Evolutionary conservation across 306 rosid genomes (phyloP), one percentile per base, ranked within the genome.

Genomic region (Dryas drummondii): DNA sequence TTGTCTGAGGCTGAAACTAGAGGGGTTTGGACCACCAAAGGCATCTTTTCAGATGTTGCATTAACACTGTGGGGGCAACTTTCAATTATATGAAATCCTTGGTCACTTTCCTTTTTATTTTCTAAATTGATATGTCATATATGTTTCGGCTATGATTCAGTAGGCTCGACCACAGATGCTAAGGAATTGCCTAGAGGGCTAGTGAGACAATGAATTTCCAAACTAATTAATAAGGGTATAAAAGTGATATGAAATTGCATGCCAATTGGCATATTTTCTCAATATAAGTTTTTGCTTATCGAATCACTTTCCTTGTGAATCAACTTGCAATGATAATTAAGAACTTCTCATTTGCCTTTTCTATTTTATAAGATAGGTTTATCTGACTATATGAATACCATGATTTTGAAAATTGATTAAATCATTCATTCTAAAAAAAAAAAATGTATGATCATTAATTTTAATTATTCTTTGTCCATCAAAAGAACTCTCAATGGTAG

Each of bases 41-140:
- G 84, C 87, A 86, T 89, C 90, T 84, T 87, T 79, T 84, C 86
- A 81, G 86, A 84, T 84, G 88, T 79, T 85, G 82, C 86, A 79
- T 79, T 80, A 72, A 66, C 77, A 56, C 64, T 72, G 89, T 82
- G 86, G 89, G 88, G 84, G 49, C 82, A 72, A 63, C 76, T 66
- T 37, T 79, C 53, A 41, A 67, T 78, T 79, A 58, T 77, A 53
- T 64, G 70, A 76, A 68, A 58, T 74, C 73, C 71, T 58, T 77
- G 72, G 19, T 81, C 80, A 71, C 51, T 58, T 77, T 75, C 49
- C 13, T 52, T 4, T n/a, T 56, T 22, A 61, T 37, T 80, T 17
- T 78, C 19, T 51, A 66, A 56, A 72, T 58, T 72, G 76, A 72
- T 58, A 57, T 58, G 32, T 72, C 19, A 22, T 12, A 59, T 45